Conservation (phyloP, 495 filamentous ascomycete species). For the Staphylotrichum tortipilum region DNA sequence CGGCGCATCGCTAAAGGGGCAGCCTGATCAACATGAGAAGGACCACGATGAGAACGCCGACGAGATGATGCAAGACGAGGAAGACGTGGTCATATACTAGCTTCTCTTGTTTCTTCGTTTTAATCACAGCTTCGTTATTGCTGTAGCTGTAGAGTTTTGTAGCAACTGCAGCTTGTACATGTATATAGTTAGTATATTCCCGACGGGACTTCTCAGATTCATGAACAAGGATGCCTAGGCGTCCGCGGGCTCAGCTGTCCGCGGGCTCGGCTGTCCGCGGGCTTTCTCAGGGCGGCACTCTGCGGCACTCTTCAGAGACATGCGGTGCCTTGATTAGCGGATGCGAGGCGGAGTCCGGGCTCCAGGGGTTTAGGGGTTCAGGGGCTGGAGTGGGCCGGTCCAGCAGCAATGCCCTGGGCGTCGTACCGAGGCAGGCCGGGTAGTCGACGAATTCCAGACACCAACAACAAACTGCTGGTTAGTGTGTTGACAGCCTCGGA, state of each 20-base stretch:
- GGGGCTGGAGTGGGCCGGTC: too few relatives aligned
- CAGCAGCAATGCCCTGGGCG: neutral
- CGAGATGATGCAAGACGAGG: conserved; percentile 62
- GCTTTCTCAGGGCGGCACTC: neutral
- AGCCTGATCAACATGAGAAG: conserved; percentile 24
- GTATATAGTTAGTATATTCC: too few relatives aligned
- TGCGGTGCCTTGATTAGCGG: neutral
- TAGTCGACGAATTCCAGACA: too few relatives aligned
- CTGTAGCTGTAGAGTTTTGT: conserved; percentile 1
- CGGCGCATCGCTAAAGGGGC: conserved; percentile 10
- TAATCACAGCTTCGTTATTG: too few relatives aligned
- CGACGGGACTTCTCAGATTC: too few relatives aligned
- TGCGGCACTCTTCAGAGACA: neutral
- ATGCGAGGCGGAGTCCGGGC: conserved; percentile 1
- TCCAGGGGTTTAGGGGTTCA: neutral
- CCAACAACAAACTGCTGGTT: too few relatives aligned
- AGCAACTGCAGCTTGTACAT: neutral
- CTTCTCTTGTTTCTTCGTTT: neutral
- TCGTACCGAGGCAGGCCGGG: neutral
- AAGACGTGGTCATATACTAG: conserved; percentile 84
- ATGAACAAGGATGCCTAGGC: neutral
- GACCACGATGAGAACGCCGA: conserved; percentile 62
- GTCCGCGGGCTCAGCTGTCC: neutral
- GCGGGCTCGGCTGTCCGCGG: neutral
- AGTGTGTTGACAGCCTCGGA: too few relatives aligned